phyloP scores from a whole-genome alignment of 768 basidiomycete species.

The Suillus spraguei region DNA sequence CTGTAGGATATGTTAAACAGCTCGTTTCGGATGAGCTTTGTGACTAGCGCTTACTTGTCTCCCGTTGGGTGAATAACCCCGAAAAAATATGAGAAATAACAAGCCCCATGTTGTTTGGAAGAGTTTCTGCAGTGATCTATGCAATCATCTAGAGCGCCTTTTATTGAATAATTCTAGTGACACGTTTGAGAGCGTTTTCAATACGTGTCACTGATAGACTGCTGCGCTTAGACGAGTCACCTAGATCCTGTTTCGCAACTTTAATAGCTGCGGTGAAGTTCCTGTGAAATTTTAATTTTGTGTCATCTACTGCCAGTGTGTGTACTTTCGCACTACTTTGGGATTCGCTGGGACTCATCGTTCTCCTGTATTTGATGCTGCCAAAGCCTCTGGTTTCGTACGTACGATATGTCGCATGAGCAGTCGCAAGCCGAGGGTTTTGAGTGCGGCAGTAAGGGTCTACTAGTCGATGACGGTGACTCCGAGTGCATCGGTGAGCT shows the following conservation, averaged over 20 bases:
- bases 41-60: neutral
- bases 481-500: neutral
- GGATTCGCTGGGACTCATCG: neutral
- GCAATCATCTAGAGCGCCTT: neutral
- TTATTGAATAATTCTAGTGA: neutral
- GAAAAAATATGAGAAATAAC: neutral
- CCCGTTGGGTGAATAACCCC: neutral
- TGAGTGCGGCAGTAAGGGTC: neutral
- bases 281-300: too few species aligned
- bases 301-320: neutral
- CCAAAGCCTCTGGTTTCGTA: neutral
- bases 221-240: neutral
- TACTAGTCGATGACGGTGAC: neutral
- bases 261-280: neutral
- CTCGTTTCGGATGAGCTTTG: neutral
- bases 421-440: neutral
- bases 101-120: neutral
- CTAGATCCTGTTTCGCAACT: neutral
- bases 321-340: neutral
- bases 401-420: neutral
- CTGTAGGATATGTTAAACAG: neutral
- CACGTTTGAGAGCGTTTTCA: neutral
- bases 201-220: neutral
- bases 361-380: neutral
- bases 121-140: neutral